Base-by-base conservation (phyloP, 139 green algal genomes). In the Haematococcus sp. region DNA sequence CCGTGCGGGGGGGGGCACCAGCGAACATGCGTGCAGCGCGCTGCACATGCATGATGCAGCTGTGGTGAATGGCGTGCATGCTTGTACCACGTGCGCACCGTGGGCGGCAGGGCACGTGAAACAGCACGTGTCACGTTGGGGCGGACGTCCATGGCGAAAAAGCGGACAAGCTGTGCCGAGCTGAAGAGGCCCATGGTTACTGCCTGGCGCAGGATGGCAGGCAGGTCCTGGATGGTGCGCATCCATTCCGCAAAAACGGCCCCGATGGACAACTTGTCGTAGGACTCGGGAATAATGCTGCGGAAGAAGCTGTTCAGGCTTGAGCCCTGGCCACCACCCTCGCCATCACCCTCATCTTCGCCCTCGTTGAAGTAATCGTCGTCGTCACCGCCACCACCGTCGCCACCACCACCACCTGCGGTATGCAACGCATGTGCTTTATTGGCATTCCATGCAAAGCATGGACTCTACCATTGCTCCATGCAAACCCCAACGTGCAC, bases 111-210 rank as follows among this genome's bases (percentile, higher is more conserved):
- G 32, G 58, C 73, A 46, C 95, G 84, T n/a, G 90, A 92, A 16
- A 99, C 88, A 13, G 80, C 79, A 44, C 95, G 87, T 5, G 91
- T 90, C 3, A 97, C 58, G 71, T 84, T 94, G 15, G 95, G 95
- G 7, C 94, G 86, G 30, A 94, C 88, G 63, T 98, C 92, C 85
- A 98, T 93, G 54, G 87, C 86, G 59, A 97, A 84, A 77, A 98
- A 99, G 55, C 95, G 88, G 23, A 95, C 87, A 1, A 99, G 81
- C 80, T 97, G 92, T 0, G 92, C 90, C 1, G 86, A 94, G 76
- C 86, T 95, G 77, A 98, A 93, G 49, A 99, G 79, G 22, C 93
- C 94, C 93, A 99, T 95, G 73, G 95, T 81, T 20, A 97, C 90
- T 3, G 93, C 89, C 46, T 93, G 92, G 11, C 93, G 82, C 20